Evolutionary conservation across 1,284 basidiomycete genomes (phyloP), one percentile per base, ranked within the genome.

Genomic region (Trametes hirsuta): DNA sequence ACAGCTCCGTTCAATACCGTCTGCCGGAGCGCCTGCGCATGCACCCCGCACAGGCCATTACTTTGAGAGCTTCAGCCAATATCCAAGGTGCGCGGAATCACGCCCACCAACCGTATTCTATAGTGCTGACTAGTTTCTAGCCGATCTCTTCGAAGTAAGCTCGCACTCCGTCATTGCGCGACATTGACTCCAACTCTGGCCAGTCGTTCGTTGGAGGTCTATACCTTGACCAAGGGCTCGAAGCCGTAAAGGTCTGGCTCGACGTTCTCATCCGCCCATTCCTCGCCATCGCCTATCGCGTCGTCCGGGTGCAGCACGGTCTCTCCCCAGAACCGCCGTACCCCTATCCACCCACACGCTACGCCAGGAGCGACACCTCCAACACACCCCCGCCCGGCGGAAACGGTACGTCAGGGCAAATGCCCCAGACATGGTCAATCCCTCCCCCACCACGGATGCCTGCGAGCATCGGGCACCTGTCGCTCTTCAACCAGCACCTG

Each of bases 151-250:
- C 63, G 90, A 92, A 80, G 89, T 87, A 65, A 63, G 76, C 67
- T 12, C 21, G 14, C n/a, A 34, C 35, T 4, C 8, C 14, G 4
- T 18, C 11, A n/a, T 35, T 1, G 2, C 14, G 34, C 1, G 0
- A 10, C 9, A n/a, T 54, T 47, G 11, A 41, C 37, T 30, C 5
- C 24, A 40, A 57, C 41, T 42, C 11, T 30, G 35, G 30, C 6
- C 60, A 91, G 89, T 83, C 90, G 3, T 92, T 87, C 71, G 80
- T 92, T 21, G 90, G 90, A 21, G 90, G 89, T 0, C 74, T 91
- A 6, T 91, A 84, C 74, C 71, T 80, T 47, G 90, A 91, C 56
- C 84, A 85, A 66, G 89, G 88, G 36, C 78, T 91, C 40, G 71
- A 79, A 0, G 75, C 72, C 6, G 83, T 84, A 45, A 76, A 79